A percentile compares a stretch with the other conserved stretches of the same genome.
These are phyloP conservation scores for Trapa bicornis DNA, from an alignment of 345 rosid species.

Conservation along the genomic window DNA sequence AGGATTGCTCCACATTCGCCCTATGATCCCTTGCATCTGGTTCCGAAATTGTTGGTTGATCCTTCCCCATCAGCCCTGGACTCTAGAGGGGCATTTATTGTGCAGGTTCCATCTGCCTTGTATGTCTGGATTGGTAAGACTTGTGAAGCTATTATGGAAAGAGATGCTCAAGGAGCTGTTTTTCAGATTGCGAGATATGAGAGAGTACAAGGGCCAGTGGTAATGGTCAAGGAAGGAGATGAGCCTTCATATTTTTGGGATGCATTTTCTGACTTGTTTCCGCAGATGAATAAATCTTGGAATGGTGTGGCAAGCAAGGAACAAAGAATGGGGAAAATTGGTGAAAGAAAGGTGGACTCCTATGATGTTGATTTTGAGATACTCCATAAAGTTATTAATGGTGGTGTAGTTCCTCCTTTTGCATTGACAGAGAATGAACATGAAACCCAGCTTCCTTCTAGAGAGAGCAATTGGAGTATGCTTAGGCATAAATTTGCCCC, in stretches of 20 bases:
- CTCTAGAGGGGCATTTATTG: slow-evolving; percentile 94
- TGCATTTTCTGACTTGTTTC: slow-evolving; percentile 61
- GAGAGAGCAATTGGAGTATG: slow-evolving; percentile 93
- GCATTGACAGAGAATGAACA: slow-evolving; percentile 68
- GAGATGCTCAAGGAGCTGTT: slow-evolving; percentile 92
- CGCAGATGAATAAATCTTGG: slow-evolving; percentile 54
- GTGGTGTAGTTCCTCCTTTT: slow-evolving; percentile 90
- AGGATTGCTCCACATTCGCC: slow-evolving; percentile 93
- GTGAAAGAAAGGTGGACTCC: slow-evolving; percentile 55
- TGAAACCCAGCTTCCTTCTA: slow-evolving; percentile 84
- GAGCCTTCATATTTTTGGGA: slow-evolving; percentile 84
- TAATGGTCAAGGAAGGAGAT: slow-evolving; percentile 71
- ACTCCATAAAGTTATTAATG: slow-evolving; percentile 66
- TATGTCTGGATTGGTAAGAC: slow-evolving; percentile 88
- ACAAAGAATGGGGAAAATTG: slow-evolving; percentile 28
- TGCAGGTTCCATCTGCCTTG: slow-evolving; percentile 73
- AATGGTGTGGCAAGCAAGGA: slow-evolving; percentile 18
- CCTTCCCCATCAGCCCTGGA: slow-evolving; percentile 73
- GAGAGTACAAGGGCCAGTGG: slow-evolving; percentile 62
- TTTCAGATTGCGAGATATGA: slow-evolving; percentile 93
- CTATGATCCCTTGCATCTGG: slow-evolving; percentile 97
- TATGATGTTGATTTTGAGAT: slow-evolving; percentile 91
- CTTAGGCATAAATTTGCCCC: slow-evolving; percentile 78
- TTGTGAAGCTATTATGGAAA: slow-evolving; percentile 82
- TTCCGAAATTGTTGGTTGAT: slow-evolving; percentile 82